phyloP scores from a whole-genome alignment of 768 basidiomycete genomes.

The Boletus rufocinnamomeus region DNA sequence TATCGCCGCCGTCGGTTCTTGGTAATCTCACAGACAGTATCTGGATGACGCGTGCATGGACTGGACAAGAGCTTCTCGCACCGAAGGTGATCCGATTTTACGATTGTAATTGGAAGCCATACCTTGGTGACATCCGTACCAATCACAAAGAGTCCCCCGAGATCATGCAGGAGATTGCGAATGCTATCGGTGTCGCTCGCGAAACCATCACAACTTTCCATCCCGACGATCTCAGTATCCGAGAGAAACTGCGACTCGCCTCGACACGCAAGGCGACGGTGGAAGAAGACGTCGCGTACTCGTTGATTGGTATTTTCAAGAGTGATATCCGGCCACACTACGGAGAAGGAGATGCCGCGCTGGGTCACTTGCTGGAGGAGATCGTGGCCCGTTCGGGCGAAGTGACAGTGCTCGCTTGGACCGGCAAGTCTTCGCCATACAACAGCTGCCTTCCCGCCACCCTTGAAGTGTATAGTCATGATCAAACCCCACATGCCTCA shows the following conservation, averaged over 20 bases:
- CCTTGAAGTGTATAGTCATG: slow-evolving; percentile 1
- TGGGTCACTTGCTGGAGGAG: slow-evolving; percentile 11
- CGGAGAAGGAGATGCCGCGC: slow-evolving; percentile 3
- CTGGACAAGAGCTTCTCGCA: slow-evolving; percentile 20
- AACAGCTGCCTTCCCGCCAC: slow-evolving; percentile 12
- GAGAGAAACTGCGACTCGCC: slow-evolving; percentile 11
- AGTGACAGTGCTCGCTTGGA: slow-evolving; percentile 9
- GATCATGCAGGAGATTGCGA: not conserved
- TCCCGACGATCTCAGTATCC: slow-evolving; percentile 4
- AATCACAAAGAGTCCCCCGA: not conserved
- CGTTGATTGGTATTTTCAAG: not conserved
- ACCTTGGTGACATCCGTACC: not conserved
- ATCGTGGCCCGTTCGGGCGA: slow-evolving; percentile 7
- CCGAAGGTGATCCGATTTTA: slow-evolving; percentile 14
- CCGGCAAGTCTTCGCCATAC: slow-evolving; percentile 4
- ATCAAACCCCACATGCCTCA: not conserved
- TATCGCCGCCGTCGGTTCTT: not conserved
- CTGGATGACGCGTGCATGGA: slow-evolving; percentile 22
- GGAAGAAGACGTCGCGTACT: slow-evolving; percentile 13
- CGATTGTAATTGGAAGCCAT: slow-evolving; percentile 10
- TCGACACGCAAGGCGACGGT: slow-evolving; percentile 2
- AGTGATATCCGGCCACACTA: slow-evolving; percentile 12
- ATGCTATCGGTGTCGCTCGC: slow-evolving; percentile 8
- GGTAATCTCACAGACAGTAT: not conserved
- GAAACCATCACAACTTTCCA: slow-evolving; percentile 4